phyloP scores from a whole-genome alignment of 495 filamentous ascomycete species.

The Neurospora tetraspora region DNA sequence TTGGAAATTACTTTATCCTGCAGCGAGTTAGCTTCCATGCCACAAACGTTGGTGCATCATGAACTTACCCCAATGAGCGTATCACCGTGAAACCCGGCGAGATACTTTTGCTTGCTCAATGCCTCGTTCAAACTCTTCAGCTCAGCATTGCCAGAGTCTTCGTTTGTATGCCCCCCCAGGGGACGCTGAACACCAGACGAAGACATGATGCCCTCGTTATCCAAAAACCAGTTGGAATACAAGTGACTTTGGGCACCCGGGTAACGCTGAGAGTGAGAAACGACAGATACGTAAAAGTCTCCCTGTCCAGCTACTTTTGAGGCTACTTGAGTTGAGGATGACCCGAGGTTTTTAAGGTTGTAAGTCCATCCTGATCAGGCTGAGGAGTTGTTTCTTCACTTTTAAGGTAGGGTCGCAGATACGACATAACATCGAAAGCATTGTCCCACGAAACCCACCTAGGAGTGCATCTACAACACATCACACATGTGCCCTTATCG shows the following conservation, averaged over 20 bases:
- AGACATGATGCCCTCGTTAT: neutral
- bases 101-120: neutral
- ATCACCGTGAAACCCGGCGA: conserved; percentile 4
- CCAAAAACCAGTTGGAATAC: no score
- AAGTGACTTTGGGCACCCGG: neutral
- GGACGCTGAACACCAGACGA: neutral
- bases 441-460: neutral
- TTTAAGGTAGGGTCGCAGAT: neutral
- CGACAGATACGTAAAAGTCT: neutral
- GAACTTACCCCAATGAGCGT: conserved; percentile 1
- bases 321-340: neutral
- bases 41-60: neutral
- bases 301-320: neutral
- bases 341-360: neutral
- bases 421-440: neutral
- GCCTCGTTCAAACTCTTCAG: neutral
- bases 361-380: neutral
- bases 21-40: neutral
- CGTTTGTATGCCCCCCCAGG: neutral
- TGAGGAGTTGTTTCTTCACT: neutral
- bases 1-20: neutral
- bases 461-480: neutral
- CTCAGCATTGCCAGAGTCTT: neutral
- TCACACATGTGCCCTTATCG: neutral
- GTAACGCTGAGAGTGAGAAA: neutral